Evolutionary conservation across 257 asterid species (phyloP), one percentile per base, ranked within the genome.

Genomic region (Solanum lignicaule): DNA sequence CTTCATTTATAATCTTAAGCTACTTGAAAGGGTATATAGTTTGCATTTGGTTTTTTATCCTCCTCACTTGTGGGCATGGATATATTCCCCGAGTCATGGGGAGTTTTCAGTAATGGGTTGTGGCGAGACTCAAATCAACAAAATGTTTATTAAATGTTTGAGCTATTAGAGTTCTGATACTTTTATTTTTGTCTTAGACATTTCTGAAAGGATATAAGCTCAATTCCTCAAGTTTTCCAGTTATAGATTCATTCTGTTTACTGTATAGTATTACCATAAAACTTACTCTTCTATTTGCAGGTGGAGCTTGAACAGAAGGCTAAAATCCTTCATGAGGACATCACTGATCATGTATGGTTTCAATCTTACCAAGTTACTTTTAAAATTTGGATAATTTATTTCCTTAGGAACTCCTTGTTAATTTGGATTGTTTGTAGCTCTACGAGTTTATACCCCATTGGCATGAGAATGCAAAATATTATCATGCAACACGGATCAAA

Each of bases 271-370:
- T n/a, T 25, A 25, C 65, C 60, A 78, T 78, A 39, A 78, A 78
- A 25, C n/a, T n/a, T 25, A 13, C n/a, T 76, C 16, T 79, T 65
- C 68, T 46, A 7, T 88, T 87, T 88, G 55, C 96, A 96, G 99
- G 96, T 74, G 87, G 94, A 93, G 87, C 91, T 96, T 89, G 93
- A 95, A 91, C 82, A 92, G 93, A 95, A 93, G 89, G 98, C 95
- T 62, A 91, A 92, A 83, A 86, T 87, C 88, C 93, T 97, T 88
- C 99, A 95, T 85, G 90, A 88, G 93, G 98, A 97, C 90, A 85
- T 95, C 72, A 94, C 93, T 36, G 93, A 91, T 69, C 92, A 94
- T 93, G 99, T 96, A 93, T 23, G 93, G 18, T 66, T 84, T 52
- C 88, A 76, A 82, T 68, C 46, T 87, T 68, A 33, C 38, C 55